phyloP scores from a whole-genome alignment of 2,329 filamentous ascomycete species.

The Chrysosphaeria jannelii region DNA sequence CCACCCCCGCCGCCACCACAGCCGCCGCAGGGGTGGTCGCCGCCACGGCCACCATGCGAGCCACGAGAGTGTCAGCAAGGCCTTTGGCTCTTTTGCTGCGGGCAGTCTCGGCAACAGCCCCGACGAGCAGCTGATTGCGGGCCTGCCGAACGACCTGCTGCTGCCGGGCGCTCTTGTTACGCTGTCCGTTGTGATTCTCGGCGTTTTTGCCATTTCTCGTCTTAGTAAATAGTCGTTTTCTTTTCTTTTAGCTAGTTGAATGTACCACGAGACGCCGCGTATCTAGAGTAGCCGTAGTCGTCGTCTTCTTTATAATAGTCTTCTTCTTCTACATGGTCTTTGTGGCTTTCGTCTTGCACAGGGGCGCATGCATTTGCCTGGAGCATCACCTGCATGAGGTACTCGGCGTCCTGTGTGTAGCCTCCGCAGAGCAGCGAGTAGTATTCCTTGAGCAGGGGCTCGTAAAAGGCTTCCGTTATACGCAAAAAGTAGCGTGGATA shows the following conservation, averaged over 20 bases:
- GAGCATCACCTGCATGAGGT: no score
- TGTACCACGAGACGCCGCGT: no score
- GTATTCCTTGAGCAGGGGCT: no score
- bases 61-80: slow-evolving; percentile 2
- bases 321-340: not conserved
- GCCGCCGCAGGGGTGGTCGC: slow-evolving; percentile 8
- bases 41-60: slow-evolving; percentile 1
- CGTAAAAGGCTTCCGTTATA: no score
- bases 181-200: slow-evolving; percentile 77
- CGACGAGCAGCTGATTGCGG: slow-evolving; percentile 49
- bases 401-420: no score
- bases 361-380: no score
- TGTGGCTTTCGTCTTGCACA: not conserved
- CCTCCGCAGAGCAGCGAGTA: no score
- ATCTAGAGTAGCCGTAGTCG: no score
- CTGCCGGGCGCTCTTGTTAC: slow-evolving; percentile 84
- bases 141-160: slow-evolving; percentile 79
- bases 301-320: not conserved
- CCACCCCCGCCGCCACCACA: slow-evolving; percentile 9
- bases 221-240: slow-evolving; percentile 13
- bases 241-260: no score
- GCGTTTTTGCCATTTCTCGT: slow-evolving; percentile 69
- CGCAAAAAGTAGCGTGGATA: no score
- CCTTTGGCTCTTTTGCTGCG: slow-evolving; percentile 3
- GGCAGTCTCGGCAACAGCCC: slow-evolving; percentile 4